These are phyloP conservation scores for Cyclotella distinguenda DNA, from an alignment of 108 stramenopile genomes.

Conservation along the genomic window DNA sequence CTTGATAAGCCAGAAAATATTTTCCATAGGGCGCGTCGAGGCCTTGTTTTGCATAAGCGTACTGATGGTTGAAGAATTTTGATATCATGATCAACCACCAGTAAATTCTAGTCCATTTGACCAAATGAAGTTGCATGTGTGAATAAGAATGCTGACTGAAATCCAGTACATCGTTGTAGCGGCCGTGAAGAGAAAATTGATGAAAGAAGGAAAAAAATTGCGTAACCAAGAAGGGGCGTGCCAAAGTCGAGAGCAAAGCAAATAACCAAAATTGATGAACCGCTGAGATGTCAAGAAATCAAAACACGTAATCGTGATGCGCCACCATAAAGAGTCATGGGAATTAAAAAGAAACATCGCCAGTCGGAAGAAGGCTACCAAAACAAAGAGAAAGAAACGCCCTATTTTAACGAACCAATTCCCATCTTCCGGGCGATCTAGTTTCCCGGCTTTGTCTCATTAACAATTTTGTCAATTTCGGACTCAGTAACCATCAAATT, in stretches of 20 bases:
- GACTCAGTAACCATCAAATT: not conserved
- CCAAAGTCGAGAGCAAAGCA: no score
- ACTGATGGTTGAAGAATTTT: not conserved
- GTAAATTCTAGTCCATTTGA: no score
- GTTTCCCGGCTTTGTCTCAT: slow-evolving; percentile 1
- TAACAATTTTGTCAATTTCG: slow-evolving; percentile 5
- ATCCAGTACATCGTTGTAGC: no score
- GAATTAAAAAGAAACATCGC: not conserved
- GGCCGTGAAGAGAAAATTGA: no score
- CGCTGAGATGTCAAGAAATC: not conserved
- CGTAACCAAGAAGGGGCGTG: no score
- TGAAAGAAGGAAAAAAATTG: no score
- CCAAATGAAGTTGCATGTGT: no score
- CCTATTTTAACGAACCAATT: slow-evolving; percentile 4
- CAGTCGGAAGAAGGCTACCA: not conserved
- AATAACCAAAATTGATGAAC: no score
- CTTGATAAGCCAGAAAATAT: not conserved
- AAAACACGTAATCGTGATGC: not conserved
- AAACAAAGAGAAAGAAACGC: not conserved
- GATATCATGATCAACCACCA: not conserved
- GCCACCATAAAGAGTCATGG: not conserved
- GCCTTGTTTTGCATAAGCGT: not conserved
- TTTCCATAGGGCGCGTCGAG: not conserved
- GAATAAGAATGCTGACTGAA: no score
- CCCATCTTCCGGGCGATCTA: slow-evolving; percentile 6